phyloP scores from a whole-genome alignment of 176 grass and related monocot species.

The Saccharum officinarum region DNA sequence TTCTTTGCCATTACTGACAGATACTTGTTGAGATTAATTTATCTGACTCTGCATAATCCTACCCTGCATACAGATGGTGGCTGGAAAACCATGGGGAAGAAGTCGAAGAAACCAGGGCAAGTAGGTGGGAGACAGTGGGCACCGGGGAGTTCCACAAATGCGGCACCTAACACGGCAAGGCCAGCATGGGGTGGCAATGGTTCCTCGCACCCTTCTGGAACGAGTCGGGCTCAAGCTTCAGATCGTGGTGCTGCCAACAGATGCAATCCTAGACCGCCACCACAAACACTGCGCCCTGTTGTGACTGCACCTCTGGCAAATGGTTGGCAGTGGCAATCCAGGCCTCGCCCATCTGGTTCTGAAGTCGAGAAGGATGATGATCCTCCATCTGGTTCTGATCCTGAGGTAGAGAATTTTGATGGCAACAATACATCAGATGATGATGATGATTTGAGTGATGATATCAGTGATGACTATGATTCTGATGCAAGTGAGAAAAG shows the following conservation, averaged over 20 bases:
- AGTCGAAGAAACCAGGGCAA: constrained; percentile 54
- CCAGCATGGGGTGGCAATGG: constrained; percentile 47
- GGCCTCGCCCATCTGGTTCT: constrained; percentile 37
- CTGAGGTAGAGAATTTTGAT: constrained; percentile 41
- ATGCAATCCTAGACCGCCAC: constrained; percentile 40
- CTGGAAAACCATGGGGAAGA: constrained; percentile 74
- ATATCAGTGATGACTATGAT: constrained; percentile 64
- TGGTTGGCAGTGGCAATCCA: constrained; percentile 69
- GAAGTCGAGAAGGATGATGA: constrained; percentile 44
- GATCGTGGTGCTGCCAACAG: constrained; percentile 45
- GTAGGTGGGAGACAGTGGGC: constrained; percentile 37
- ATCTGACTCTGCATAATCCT: constrained; percentile 26
- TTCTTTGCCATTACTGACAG: neutral
- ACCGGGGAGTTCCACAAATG: constrained; percentile 24
- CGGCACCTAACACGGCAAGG: constrained; percentile 34
- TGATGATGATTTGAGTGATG: constrained; percentile 59
- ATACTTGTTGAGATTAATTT: neutral
- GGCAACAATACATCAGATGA: constrained; percentile 43
- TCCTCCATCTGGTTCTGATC: constrained; percentile 30
- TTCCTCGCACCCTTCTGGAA: constrained; percentile 36
- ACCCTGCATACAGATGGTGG: constrained; percentile 32
- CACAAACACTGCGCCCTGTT: constrained; percentile 40
- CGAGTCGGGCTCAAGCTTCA: constrained; percentile 31
- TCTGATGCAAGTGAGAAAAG: constrained; percentile 81
- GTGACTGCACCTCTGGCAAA: constrained; percentile 46